Base-by-base conservation (phyloP, 1,139 yeast species). In the Suhomyces anneliseae region DNA sequence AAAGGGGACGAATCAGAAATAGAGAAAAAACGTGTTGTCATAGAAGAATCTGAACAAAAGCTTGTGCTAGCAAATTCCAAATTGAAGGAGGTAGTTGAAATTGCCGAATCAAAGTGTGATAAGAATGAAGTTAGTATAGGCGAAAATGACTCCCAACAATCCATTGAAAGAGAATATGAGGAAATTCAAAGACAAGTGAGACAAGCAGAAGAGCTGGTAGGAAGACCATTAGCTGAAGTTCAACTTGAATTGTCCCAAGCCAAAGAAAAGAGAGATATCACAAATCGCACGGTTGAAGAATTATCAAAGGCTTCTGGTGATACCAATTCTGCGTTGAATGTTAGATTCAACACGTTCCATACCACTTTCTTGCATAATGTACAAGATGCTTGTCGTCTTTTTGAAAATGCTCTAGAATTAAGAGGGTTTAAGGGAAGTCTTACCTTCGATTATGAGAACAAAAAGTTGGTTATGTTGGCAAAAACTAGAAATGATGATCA, bases 351-450 rank as follows among this genome's bases (percentile, higher is more conserved):
- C 36, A 78, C 80, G 44, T 70, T 83, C 45, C 70, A 74, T 39
- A 74, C 76, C 15, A 76, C 85, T 0, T 75, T 73, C 27, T 54
- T 58, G 9, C 46, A 49, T 27, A 52, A 51, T 36, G 62, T 69
- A 15, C 58, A 62, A n/a, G 67, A 70, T 44, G 77, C 78, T 0
- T 61, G 63, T 27, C 57, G 64, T 36, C 69, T 78, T 7, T 87
- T 87, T 61, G 82, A 81, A 54, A 69, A 74, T 39, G 81, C 90
- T 0, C 66, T 87, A 54, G 79, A 75, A 41, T 68, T 81, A 39
- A 80, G 98, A 64, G 90, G 90, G 2, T 90, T 87, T 61, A 76
- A 78, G 14, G 99, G 99, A 11, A 73, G 77, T 36, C 70, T 93
- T 40, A 70, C 72, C 9, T 84, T 92, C 61, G 86, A 86, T 54